Evolutionary conservation across 1,284 basidiomycete genomes (phyloP), one percentile per base, ranked within the genome.

Genomic region (Ceraceosorus guamensis): DNA sequence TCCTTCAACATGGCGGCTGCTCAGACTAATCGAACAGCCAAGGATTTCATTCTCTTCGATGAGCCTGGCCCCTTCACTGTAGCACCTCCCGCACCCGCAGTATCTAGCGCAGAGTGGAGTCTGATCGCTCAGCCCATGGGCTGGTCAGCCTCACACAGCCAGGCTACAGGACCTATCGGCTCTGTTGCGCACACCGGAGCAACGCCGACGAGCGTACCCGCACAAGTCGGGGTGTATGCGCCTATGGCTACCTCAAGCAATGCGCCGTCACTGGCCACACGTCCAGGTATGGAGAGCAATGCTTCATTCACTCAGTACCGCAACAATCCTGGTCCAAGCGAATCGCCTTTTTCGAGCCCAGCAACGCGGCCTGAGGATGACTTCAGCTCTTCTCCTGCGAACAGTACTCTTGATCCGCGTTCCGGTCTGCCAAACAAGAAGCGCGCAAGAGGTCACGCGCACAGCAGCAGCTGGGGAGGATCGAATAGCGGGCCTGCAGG

Each of bases 41-140:
- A 62, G 41, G 67, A 69, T 39, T 69, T 69, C 44, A 60, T 69
- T 39, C 63, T 69, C 54, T 69, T 69, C 31, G 67, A 69, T 46
- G 65, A 69, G n/a, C 56, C 58, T 0, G 39, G 4, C 32, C 16
- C 18, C 61, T 3, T 53, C 62, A 4, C 16, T 55, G 10, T n/a
- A 46, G 1, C 6, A 43, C 10, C 48, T 33, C 6, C 6, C 30
- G 7, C 51, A 24, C 33, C 53, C 44, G 50, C 52, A 54, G 34
- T n/a, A 7, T 47, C n/a, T 33, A 24, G 24, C 24, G 8, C 6
- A 18, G 13, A 34, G 43, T 32, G 31, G 43, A 14, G 48, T 48
- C 16, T n/a, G 16, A 6, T 32, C 45, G 7, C 7, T 31, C n/a
- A 46, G 37, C 39, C 41, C 52, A 16, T 13, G 52, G 51, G 35